phyloP scores from a whole-genome alignment of 116 monocot species.

The Cymodocea nodosa region DNA sequence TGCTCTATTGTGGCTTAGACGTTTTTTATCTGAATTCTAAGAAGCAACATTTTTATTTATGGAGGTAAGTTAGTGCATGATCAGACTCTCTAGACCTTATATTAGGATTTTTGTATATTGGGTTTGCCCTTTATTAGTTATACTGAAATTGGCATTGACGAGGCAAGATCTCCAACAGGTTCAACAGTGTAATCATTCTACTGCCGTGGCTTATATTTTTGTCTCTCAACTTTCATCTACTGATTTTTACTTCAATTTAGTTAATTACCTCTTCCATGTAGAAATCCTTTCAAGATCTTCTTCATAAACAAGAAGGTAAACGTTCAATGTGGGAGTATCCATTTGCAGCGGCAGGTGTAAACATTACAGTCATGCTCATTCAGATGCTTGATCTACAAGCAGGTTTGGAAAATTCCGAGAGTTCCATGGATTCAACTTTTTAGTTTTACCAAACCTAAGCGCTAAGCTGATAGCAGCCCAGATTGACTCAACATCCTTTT shows the following conservation, averaged over 20 bases:
- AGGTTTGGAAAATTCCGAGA: slow-evolving; percentile 22
- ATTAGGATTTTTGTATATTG: too few species aligned
- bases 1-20: too few species aligned
- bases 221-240: too few species aligned
- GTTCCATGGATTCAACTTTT: background rate
- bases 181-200: too few species aligned
- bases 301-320: slow-evolving; percentile 67
- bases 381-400: slow-evolving; percentile 95
- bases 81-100: too few species aligned
- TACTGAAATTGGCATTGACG: too few species aligned
- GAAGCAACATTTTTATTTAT: too few species aligned
- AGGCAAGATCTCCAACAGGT: too few species aligned
- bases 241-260: background rate
- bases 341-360: slow-evolving; percentile 95
- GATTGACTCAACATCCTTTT: background rate
- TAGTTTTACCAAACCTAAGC: background rate
- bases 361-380: slow-evolving; percentile 95
- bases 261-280: slow-evolving; percentile 10
- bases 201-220: too few species aligned
- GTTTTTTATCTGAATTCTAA: too few species aligned
- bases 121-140: too few species aligned
- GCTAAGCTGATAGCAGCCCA: background rate
- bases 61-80: too few species aligned
- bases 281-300: slow-evolving; percentile 91
- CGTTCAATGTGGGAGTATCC: slow-evolving; percentile 91